These are phyloP conservation scores for Podospora sp. DNA, from an alignment of 495 filamentous ascomycete species.

Conservation along the genomic window DNA sequence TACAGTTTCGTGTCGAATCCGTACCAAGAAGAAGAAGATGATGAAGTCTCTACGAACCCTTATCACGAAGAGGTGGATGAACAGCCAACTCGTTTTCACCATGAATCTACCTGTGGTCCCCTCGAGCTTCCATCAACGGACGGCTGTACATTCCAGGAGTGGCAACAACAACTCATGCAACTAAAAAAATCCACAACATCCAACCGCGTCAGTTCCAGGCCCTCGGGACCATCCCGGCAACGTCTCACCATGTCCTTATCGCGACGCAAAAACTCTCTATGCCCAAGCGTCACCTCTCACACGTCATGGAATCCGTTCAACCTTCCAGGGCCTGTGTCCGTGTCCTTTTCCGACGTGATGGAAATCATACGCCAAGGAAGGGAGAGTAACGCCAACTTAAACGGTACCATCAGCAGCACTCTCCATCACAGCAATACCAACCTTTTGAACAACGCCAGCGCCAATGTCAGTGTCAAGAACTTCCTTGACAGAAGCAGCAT, in stretches of 20 bases:
- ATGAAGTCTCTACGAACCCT: neutral
- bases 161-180: neutral
- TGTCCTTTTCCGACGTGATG: constrained; percentile 20
- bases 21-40: neutral
- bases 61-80: no score
- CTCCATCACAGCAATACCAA: neutral
- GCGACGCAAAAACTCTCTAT: neutral
- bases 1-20: no score
- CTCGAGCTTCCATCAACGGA: neutral
- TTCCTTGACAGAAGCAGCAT: neutral
- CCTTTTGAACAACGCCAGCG: neutral
- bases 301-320: constrained; percentile 29
- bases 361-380: constrained; percentile 12
- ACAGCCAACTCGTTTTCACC: no score
- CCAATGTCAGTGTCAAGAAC: neutral
- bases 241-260: constrained; percentile 3
- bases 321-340: constrained; percentile 21
- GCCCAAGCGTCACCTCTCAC: constrained; percentile 15
- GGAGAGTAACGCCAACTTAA: neutral
- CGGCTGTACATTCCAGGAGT: constrained; percentile 5
- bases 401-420: neutral
- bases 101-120: neutral
- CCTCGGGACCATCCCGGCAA: neutral
- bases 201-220: neutral
- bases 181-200: neutral